phyloP scores from a whole-genome alignment of 371 early-diverging fungal species.

The Lichtheimia ramosa region DNA sequence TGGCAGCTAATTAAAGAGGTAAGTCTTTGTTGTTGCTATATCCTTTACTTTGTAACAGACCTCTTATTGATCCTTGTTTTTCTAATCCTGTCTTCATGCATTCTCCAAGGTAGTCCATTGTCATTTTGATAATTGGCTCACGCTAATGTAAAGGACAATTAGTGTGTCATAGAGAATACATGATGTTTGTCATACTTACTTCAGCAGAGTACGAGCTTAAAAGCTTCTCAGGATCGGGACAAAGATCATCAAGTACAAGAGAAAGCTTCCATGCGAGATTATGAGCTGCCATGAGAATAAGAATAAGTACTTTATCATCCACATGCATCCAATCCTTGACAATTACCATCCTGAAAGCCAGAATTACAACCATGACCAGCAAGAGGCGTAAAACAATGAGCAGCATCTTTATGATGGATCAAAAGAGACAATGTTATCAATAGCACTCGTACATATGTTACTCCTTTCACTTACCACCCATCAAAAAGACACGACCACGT shows the following conservation, averaged over 20 bases:
- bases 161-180: no score
- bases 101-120: no score
- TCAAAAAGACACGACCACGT: constrained; percentile 28
- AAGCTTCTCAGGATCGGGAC: constrained; percentile 29
- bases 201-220: constrained; percentile 35
- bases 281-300: constrained; percentile 3
- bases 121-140: no score
- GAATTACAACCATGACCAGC: constrained; percentile 43
- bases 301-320: no score
- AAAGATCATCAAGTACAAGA: constrained; percentile 22
- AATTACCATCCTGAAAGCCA: constrained; percentile 39
- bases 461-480: constrained; percentile 27
- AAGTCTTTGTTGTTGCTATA: constrained; percentile 9
- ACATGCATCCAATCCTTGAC: no score
- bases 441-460: not conserved
- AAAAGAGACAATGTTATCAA: no score
- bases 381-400: constrained; percentile 42
- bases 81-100: no score
- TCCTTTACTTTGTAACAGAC: no score
- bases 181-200: constrained; percentile 9
- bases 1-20: constrained; percentile 37
- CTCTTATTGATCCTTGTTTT: no score
- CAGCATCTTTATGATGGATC: constrained; percentile 23
- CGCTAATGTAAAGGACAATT: no score
- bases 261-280: constrained; percentile 50